Percentiles rank a stretch among this genome's conserved stretches.
Conservation (phyloP, 208 protist species). For the Naegleria fowleri region DNA sequence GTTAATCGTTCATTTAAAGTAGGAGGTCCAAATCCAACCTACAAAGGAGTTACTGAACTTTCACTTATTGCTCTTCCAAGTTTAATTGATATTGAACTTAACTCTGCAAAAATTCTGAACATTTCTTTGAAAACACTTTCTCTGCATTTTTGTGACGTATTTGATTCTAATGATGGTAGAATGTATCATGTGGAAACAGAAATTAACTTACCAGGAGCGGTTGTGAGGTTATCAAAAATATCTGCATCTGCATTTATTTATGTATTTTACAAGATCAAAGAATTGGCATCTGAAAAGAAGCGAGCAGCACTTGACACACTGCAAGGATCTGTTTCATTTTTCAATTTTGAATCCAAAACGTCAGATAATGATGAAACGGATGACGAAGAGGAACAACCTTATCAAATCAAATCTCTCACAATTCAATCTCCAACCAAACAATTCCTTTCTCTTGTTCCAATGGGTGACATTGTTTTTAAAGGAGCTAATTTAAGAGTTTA, state of each 20-base stretch:
- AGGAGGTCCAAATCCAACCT: neutral
- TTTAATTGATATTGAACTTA: neutral
- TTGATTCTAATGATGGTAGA: neutral
- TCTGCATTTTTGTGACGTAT: neutral
- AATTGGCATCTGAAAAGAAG: neutral
- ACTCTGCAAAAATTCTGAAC: neutral
- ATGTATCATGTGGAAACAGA: neutral
- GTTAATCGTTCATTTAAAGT: neutral
- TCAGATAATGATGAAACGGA: neutral
- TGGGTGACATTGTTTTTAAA: neutral
- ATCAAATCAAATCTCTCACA: neutral
- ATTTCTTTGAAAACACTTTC: neutral
- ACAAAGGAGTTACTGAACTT: neutral
- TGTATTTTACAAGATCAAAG: neutral
- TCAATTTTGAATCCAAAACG: neutral
- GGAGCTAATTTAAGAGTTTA: neutral
- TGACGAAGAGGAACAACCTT: neutral
- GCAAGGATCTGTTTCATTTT: neutral
- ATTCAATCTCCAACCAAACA: neutral
- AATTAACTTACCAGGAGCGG: neutral
- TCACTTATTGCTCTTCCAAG: neutral
- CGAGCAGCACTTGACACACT: neutral
- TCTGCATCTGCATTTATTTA: neutral
- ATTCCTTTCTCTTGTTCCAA: neutral
- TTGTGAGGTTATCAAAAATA: neutral